Evolutionary conservation across 345 rosid genomes (phyloP).

Genomic region (Eucalyptus paniculata): DNA sequence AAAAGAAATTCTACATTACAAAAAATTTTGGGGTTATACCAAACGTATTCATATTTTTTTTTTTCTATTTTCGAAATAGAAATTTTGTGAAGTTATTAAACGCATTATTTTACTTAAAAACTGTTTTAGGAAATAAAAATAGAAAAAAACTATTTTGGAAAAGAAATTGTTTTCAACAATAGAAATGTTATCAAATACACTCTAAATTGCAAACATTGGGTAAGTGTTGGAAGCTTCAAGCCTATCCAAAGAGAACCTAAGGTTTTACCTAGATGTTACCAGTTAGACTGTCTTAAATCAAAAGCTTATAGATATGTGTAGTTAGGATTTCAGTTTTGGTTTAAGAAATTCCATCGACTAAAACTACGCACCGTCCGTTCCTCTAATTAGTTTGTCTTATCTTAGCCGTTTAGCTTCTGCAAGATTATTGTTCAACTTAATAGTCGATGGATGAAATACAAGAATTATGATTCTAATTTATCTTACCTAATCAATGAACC

Average conservation of each 20-base stretch:
- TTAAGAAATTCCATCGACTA: background rate
- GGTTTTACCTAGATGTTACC: background rate
- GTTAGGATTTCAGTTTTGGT: background rate
- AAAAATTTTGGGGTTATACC: too few species aligned
- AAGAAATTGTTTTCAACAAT: too few species aligned
- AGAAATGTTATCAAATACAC: too few species aligned
- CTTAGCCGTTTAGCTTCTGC: background rate
- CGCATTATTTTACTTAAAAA: too few species aligned
- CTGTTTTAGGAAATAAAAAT: too few species aligned
- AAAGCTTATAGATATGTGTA: background rate
- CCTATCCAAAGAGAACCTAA: background rate
- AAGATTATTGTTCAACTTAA: background rate
- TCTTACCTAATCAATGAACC: background rate
- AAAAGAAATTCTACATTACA: too few species aligned
- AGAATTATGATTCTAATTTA: background rate
- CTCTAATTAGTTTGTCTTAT: background rate
- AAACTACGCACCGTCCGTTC: background rate
- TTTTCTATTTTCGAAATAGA: fast-evolving
- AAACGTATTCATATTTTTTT: fast-evolving
- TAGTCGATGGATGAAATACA: background rate
- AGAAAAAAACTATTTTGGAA: too few species aligned
- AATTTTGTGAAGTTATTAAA: too few species aligned
- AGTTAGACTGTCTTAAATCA: background rate
- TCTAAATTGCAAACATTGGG: background rate
- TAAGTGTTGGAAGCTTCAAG: background rate